Conservation (phyloP, 176 grass and related monocot species). For the Ananas comosus region DNA sequence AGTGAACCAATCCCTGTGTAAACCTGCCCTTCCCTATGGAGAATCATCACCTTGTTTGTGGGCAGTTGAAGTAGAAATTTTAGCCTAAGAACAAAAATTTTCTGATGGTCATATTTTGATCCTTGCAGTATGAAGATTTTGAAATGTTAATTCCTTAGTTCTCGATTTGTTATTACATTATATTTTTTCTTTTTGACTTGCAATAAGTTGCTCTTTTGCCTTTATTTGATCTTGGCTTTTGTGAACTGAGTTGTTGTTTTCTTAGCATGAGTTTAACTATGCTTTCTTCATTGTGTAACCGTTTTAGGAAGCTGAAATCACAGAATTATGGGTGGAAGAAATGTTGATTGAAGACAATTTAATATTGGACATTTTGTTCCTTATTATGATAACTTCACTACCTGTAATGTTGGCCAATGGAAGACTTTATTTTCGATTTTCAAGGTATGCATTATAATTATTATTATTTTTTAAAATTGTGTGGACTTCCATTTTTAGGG, state of each 20-base stretch:
- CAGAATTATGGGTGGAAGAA: conserved; percentile 73
- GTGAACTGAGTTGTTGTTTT: background rate
- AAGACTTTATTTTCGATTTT: conserved; percentile 66
- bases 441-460: conserved; percentile 33
- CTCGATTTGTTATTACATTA: too few relatives aligned
- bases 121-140: too few relatives aligned
- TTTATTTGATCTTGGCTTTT: background rate
- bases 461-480: background rate
- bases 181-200: too few relatives aligned
- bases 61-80: too few relatives aligned
- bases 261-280: background rate
- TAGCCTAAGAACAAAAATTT: too few relatives aligned
- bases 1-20: too few relatives aligned
- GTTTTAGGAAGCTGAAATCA: conserved; percentile 59
- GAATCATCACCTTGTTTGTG: too few relatives aligned
- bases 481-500: background rate
- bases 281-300: background rate
- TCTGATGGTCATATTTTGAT: too few relatives aligned
- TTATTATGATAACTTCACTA: conserved; percentile 72
- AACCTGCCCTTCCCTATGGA: too few relatives aligned
- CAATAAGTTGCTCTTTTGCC: background rate
- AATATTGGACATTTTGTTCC: conserved; percentile 80
- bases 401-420: conserved; percentile 58
- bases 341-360: conserved; percentile 81
- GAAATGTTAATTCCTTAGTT: too few relatives aligned